Percentiles rank a stretch among this genome's conserved stretches.
Evolutionary conservation across 139 green algal species (phyloP).

Genomic region (Mychonastes homosphaera): DNA sequence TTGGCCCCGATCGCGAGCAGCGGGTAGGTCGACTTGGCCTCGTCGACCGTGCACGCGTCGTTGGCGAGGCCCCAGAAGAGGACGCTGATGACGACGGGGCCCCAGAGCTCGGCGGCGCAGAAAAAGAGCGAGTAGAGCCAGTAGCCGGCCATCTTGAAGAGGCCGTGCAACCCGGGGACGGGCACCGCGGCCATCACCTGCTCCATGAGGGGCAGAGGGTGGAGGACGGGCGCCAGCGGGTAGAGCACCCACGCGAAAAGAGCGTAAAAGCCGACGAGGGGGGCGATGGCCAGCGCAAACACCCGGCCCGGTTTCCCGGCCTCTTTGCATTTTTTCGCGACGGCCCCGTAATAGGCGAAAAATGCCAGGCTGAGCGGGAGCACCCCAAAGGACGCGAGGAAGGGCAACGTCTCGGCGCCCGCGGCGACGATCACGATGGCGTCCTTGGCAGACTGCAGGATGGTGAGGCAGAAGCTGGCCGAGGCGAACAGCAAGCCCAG

Average conservation of each 20-base stretch:
- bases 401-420: conserved; percentile 74
- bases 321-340: too few species aligned
- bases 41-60: conserved; percentile 41
- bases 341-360: conserved; percentile 51
- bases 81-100: conserved; percentile 67
- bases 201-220: conserved; percentile 47
- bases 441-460: conserved; percentile 68
- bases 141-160: conserved; percentile 61
- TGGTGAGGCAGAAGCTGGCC: conserved; percentile 69
- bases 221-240: conserved; percentile 47
- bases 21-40: conserved; percentile 66
- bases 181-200: conserved; percentile 30
- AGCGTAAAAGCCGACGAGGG: conserved; percentile 58
- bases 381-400: conserved; percentile 59
- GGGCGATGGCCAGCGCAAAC: conserved; percentile 55
- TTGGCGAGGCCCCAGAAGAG: conserved; percentile 70
- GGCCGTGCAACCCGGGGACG: conserved; percentile 48
- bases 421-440: conserved; percentile 63
- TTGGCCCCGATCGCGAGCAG: conserved; percentile 75
- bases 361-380: conserved; percentile 65
- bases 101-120: conserved; percentile 75
- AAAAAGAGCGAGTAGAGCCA: conserved; percentile 84
- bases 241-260: conserved; percentile 67
- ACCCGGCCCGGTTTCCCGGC: too few species aligned
- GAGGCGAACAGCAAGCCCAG: conserved; percentile 67